Base-by-base conservation (phyloP, 2,329 filamentous ascomycete genomes). In the Phaeosphaeria sp. region DNA sequence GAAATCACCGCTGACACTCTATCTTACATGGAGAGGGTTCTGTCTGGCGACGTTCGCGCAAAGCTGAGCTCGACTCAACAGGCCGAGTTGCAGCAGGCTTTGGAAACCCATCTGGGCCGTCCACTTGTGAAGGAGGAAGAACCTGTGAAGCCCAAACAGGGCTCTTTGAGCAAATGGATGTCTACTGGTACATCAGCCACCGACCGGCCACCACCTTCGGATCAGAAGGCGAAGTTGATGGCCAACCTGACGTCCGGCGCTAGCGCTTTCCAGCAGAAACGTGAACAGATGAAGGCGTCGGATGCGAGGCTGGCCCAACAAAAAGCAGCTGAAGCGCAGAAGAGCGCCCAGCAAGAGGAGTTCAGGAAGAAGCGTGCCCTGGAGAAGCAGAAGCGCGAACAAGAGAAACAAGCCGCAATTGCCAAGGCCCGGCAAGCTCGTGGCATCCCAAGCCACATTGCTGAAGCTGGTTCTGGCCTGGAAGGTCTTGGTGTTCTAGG, bases 1-100 rank as follows among this genome's bases (percentile, higher is more conserved):
- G 87, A 88, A 52, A 85, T 97, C 27, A 86, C 88, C 39, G 74
- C 84, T 15, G 82, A 82, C 3, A 83, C 89, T 2, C 80, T 86
- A 25, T 79, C 81, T 30, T 87, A 86, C 64, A 88, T 94, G 63
- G 83, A 86, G 53, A 87, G 89, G 68, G 87, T 91, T 58, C 81
- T 91, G 55, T 87, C 86, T 59, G 83, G 84, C 56, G 79, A 83
- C 20, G 85, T 89, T 63, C 89, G 86, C 68, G 96, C 93, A 1
- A 97, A 96, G 67, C 80, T 98, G 65, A 91, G 86, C 13, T 86
- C 87, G 36, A 88, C 90, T 55, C 93, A 98, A 73, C 92, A 93
- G 65, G 94, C 93, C 11, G 91, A 97, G 77, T 82, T 98, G 49
- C 82, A 86, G 52, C 78, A 84, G 51, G 84, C 86, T 18, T 74